phyloP scores from a whole-genome alignment of 2,329 filamentous ascomycete genomes.

The Talaromyces sp. region DNA sequence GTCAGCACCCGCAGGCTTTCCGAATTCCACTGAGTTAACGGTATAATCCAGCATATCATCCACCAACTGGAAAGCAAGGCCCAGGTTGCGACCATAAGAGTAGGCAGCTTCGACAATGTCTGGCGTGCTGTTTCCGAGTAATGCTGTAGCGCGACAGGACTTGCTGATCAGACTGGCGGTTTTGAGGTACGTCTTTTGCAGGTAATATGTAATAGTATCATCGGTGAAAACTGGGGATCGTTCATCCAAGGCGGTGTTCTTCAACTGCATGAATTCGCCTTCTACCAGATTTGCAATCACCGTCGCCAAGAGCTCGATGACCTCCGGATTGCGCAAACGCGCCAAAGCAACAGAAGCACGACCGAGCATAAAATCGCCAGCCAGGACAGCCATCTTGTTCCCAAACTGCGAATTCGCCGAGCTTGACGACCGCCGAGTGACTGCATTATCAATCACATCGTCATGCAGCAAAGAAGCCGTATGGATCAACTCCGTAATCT shows the following conservation, averaged over 20 bases:
- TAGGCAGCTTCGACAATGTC: slow-evolving; percentile 89
- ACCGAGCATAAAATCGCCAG: slow-evolving; percentile 93
- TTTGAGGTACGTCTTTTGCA: slow-evolving; percentile 98
- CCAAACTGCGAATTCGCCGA: slow-evolving; percentile 94
- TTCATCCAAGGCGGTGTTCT: slow-evolving; percentile 91
- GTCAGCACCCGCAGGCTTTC: slow-evolving; percentile 93
- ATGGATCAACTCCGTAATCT: slow-evolving; percentile 97
- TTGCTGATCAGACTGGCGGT: slow-evolving; percentile 95
- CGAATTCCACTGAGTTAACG: slow-evolving; percentile 74
- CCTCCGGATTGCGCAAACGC: slow-evolving; percentile 84
- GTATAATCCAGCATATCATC: slow-evolving; percentile 99
- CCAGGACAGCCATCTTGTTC: slow-evolving; percentile 98
- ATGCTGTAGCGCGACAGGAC: slow-evolving; percentile 82
- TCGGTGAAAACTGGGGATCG: slow-evolving; percentile 79
- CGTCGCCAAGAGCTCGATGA: slow-evolving; percentile 88
- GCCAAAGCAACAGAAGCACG: slow-evolving; percentile 91
- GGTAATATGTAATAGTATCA: slow-evolving; percentile 85
- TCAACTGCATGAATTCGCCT: slow-evolving; percentile 99
- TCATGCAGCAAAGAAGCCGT: slow-evolving; percentile 95
- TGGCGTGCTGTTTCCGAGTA: slow-evolving; percentile 73
- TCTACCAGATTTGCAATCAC: slow-evolving; percentile 97
- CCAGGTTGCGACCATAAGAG: slow-evolving; percentile 86
- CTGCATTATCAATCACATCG: slow-evolving; percentile 93
- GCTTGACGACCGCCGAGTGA: slow-evolving; percentile 75
- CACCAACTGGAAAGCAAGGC: slow-evolving; percentile 92